Percentiles rank a stretch among this genome's conserved stretches.
Conservation (phyloP, 2,329 filamentous ascomycete species). For the Neoscytalidium dimidiatum region DNA sequence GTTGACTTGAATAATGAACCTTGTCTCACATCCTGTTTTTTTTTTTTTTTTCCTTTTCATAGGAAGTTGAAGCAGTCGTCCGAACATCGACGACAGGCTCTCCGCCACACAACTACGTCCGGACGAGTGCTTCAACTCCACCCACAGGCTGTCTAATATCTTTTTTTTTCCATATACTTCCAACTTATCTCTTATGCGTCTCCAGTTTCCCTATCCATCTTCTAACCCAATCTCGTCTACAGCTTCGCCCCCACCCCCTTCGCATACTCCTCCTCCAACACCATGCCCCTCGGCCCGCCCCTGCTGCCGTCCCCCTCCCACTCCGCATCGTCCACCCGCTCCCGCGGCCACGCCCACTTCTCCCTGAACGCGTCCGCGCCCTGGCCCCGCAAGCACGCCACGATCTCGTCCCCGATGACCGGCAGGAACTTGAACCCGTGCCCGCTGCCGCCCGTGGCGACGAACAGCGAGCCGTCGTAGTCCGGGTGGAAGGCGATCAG, state of each 20-base stretch:
- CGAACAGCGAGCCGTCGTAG: conserved; percentile 52
- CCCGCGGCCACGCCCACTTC: conserved; percentile 61
- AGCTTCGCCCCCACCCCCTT: conserved; percentile 33
- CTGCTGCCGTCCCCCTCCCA: conserved; percentile 42
- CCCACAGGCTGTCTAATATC: not conserved
- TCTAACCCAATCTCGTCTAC: not conserved
- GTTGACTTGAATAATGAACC: too few relatives aligned
- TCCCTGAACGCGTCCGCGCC: conserved; percentile 51
- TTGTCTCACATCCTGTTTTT: too few relatives aligned
- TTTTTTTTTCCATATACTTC: too few relatives aligned
- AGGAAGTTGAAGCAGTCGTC: not conserved
- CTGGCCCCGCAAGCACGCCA: conserved; percentile 51
- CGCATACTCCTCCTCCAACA: conserved; percentile 43
- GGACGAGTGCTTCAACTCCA: not conserved
- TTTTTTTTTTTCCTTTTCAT: not conserved
- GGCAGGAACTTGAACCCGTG: conserved; percentile 66
- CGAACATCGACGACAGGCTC: not conserved
- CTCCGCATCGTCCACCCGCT: conserved; percentile 37
- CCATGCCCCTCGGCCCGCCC: conserved; percentile 39
- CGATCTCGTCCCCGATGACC: conserved; percentile 57
- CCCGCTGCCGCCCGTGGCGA: conserved; percentile 63
- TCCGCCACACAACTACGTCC: not conserved
- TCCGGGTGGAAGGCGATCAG: conserved; percentile 55
- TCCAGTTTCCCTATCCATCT: not conserved
- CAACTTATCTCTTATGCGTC: too few relatives aligned